A percentile compares a stretch with the other conserved stretches of the same genome.
These are phyloP conservation scores for Alloteropsis angusta DNA, from an alignment of 202 grass and related monocot genomes.

Conservation along the genomic window DNA sequence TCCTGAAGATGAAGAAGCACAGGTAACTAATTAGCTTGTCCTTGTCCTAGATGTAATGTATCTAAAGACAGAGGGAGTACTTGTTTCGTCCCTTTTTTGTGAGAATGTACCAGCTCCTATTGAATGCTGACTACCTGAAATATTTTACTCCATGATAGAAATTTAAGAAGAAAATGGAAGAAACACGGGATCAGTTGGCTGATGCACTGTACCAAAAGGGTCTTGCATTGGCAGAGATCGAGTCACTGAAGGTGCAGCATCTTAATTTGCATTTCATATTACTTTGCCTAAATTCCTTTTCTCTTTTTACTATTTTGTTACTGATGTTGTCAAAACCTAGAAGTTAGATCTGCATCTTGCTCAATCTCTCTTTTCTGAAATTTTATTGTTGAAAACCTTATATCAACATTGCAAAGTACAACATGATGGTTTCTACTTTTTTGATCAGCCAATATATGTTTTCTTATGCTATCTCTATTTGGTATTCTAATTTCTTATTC, in stretches of 20 bases:
- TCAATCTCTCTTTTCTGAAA: background rate
- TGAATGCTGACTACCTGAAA: constrained; percentile 15
- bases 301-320: background rate
- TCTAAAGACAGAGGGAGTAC: background rate
- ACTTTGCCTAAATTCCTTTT: background rate
- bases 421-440: background rate
- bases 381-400: background rate
- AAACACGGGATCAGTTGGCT: constrained; percentile 62
- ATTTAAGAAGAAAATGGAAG: constrained; percentile 85
- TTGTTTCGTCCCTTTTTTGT: constrained; percentile 13
- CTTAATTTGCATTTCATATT: constrained; percentile 24
- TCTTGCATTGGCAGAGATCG: constrained; percentile 73
- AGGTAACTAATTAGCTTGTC: constrained; percentile 36
- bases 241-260: constrained; percentile 54
- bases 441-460: background rate
- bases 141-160: constrained; percentile 38
- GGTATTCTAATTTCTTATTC: constrained; percentile 4
- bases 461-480: background rate
- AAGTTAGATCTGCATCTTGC: constrained; percentile 6
- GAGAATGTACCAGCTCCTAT: constrained; percentile 17
- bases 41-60: too few relatives aligned
- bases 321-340: constrained; percentile 9
- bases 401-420: background rate
- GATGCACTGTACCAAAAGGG: constrained; percentile 95
- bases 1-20: constrained; percentile 77